Percentiles rank a stretch among this genome's conserved stretches.
Evolutionary conservation across 257 asterid genomes (phyloP).

Genomic region (Gentiana straminea): DNA sequence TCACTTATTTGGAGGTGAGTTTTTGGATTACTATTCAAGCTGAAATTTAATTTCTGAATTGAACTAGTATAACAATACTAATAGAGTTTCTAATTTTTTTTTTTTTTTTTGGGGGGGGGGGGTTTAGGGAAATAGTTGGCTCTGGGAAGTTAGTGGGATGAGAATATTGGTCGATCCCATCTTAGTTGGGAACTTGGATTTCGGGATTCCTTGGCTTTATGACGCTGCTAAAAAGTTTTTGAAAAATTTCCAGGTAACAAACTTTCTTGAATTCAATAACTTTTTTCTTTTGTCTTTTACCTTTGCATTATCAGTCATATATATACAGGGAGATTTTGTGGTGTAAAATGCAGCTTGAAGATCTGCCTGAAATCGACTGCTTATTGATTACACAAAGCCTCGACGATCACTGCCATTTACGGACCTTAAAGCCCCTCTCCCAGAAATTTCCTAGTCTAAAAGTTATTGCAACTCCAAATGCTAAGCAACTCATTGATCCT

Average conservation of each 20-base stretch:
- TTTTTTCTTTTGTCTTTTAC: neutral
- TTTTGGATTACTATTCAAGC: slow-evolving; percentile 16
- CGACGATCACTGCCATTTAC: slow-evolving; percentile 93
- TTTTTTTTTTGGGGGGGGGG: neutral
- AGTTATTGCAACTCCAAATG: slow-evolving; percentile 83
- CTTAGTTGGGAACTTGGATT: slow-evolving; percentile 91
- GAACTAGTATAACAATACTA: neutral
- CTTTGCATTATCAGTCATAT: neutral
- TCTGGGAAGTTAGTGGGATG: slow-evolving; percentile 88
- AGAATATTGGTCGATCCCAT: slow-evolving; percentile 87
- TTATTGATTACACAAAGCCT: slow-evolving; percentile 92
- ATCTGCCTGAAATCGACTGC: slow-evolving; percentile 72
- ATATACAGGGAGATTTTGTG: slow-evolving; percentile 5
- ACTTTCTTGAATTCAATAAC: neutral
- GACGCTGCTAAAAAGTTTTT: slow-evolving; percentile 85
- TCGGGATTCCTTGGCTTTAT: slow-evolving; percentile 89
- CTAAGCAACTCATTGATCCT: slow-evolving; percentile 68
- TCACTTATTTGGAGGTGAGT: slow-evolving; percentile 91
- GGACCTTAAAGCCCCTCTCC: slow-evolving; percentile 75
- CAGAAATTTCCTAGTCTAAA: slow-evolving; percentile 51
- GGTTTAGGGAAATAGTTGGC: slow-evolving; percentile 81
- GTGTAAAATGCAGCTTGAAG: slow-evolving; percentile 60
- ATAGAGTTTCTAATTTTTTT: neutral
- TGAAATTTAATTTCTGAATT: neutral
- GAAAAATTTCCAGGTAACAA: slow-evolving; percentile 55